These are phyloP conservation scores for Tulasnella sp. DNA, from an alignment of 768 basidiomycete genomes.

Conservation along the genomic window DNA sequence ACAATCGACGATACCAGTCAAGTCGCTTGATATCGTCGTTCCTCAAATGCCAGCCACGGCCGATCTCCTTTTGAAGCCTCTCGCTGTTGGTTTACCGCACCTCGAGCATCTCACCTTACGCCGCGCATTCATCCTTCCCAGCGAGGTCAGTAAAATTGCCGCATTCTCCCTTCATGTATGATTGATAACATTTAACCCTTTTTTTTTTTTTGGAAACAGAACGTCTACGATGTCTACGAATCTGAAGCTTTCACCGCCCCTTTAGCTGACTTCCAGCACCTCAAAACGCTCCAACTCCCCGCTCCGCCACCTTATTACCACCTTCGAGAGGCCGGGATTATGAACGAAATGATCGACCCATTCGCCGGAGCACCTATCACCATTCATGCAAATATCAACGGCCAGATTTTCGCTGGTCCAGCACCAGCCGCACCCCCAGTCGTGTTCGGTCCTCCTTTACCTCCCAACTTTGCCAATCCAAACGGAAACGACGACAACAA, in stretches of 20 bases:
- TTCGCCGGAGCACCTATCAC: not conserved
- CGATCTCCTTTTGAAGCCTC: not conserved
- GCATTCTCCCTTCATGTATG: not conserved
- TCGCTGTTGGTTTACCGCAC: not conserved
- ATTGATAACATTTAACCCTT: not conserved
- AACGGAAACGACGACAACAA: not conserved
- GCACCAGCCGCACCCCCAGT: not conserved
- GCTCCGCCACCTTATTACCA: not conserved
- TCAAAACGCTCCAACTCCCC: conserved; percentile 13
- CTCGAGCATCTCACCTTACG: conserved; percentile 2
- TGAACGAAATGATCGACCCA: not conserved
- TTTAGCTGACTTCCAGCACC: not conserved
- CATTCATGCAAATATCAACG: conserved; percentile 3
- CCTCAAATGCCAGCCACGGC: not conserved
- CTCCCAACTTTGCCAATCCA: not conserved
- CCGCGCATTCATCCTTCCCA: not conserved
- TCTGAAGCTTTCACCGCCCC: not conserved
- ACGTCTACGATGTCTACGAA: conserved; percentile 6
- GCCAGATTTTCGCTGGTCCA: not conserved
- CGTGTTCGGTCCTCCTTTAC: not conserved
- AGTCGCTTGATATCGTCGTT: not conserved
- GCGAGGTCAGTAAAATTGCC: not conserved
- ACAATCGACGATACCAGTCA: not conserved
- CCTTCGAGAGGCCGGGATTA: conserved; percentile 6
- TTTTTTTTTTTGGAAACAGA: not conserved